phyloP scores from a whole-genome alignment of 305 asterid species.

The Rubia occidens region DNA sequence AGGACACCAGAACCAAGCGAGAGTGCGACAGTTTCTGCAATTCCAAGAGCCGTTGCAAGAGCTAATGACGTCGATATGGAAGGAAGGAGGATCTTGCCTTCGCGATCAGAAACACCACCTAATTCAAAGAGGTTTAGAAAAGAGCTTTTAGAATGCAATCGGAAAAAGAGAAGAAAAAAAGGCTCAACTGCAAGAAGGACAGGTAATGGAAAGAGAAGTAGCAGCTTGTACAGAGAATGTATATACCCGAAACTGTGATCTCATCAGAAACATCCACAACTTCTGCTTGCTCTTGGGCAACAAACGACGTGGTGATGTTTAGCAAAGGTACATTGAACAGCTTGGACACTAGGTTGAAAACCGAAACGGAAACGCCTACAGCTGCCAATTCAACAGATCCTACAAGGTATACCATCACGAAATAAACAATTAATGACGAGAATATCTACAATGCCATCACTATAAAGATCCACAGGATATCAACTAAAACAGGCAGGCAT shows the following conservation, averaged over 20 bases:
- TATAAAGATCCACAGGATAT: neutral
- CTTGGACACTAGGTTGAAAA: conserved; percentile 79
- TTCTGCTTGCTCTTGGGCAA: conserved; percentile 93
- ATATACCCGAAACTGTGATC: conserved; percentile 30
- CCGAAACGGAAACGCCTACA: conserved; percentile 82
- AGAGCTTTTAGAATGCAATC: conserved; percentile 11
- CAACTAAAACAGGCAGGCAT: neutral
- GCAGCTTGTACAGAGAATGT: conserved; percentile 9
- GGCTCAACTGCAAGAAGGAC: neutral
- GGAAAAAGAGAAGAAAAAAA: neutral
- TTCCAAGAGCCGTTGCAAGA: conserved; percentile 81
- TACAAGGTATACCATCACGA: conserved; percentile 21
- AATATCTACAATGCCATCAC: neutral
- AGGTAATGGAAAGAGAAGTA: neutral
- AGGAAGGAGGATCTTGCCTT: conserved; percentile 54
- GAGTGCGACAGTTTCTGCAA: conserved; percentile 65
- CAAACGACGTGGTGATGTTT: conserved; percentile 83
- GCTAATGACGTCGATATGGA: conserved; percentile 73
- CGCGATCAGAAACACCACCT: conserved; percentile 35
- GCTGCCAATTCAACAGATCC: conserved; percentile 94
- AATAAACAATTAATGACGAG: neutral
- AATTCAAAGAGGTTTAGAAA: conserved; percentile 12
- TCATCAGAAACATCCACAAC: conserved; percentile 30
- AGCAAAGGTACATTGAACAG: conserved; percentile 89
- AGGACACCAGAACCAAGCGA: conserved; percentile 54